phyloP scores from a whole-genome alignment of 345 rosid genomes.

The Populus nigra region DNA sequence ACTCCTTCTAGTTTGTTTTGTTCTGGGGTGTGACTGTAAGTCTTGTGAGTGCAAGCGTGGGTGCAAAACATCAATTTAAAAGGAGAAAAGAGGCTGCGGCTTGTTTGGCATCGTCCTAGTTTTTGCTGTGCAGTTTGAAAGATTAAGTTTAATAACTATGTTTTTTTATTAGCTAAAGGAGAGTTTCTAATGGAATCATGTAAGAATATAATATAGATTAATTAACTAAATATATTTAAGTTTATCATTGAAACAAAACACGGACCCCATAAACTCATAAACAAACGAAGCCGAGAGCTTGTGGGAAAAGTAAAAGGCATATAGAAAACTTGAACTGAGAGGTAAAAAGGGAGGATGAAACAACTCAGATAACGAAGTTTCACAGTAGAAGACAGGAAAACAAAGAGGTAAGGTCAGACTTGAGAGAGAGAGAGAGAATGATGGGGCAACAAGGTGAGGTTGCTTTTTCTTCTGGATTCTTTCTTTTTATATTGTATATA shows the following conservation, averaged over 20 bases:
- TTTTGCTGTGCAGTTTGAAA: no score
- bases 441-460: constrained; percentile 1
- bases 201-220: no score
- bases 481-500: constrained; percentile 15
- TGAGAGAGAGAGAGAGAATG: constrained; percentile 5
- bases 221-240: no score
- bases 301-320: background rate
- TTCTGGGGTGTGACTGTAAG: background rate
- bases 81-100: background rate
- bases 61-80: constrained; percentile 6
- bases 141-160: no score
- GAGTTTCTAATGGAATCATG: no score
- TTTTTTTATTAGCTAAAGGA: no score
- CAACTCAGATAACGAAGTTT: constrained; percentile 36
- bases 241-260: no score
- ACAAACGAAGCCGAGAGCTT: background rate
- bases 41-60: constrained; percentile 5
- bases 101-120: no score
- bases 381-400: constrained; percentile 38
- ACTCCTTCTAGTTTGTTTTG: background rate
- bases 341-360: constrained; percentile 14
- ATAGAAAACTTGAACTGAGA: constrained; percentile 15
- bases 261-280: no score
- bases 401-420: constrained; percentile 33
- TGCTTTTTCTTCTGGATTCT: constrained; percentile 28